Conservation (phyloP, 257 asterid genomes). For the Osmanthus fragrans region DNA sequence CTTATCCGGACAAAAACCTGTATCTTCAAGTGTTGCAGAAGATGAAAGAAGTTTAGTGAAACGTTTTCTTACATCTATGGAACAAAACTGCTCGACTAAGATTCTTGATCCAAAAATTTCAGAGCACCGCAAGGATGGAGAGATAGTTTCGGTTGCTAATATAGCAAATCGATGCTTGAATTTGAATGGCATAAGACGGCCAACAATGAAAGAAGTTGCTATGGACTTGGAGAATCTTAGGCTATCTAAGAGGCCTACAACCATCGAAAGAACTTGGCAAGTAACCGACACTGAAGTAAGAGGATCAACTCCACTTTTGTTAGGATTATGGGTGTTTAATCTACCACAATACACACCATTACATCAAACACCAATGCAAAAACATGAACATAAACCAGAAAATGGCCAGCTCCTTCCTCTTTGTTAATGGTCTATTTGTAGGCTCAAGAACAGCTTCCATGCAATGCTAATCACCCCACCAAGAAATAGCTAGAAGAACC, state of each 20-base stretch:
- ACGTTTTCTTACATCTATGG: conserved; percentile 30
- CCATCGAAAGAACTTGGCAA: conserved; percentile 20
- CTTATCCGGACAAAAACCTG: conserved; percentile 30
- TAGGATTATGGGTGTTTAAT: too few species aligned
- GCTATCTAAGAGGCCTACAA: neutral
- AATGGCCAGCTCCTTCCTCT: too few species aligned
- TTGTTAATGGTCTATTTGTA: too few species aligned
- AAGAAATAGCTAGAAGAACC: too few species aligned
- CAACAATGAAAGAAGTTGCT: conserved; percentile 38
- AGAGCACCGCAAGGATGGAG: conserved; percentile 25
- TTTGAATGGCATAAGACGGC: conserved; percentile 35
- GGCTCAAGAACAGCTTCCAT: too few species aligned
- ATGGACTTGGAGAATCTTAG: conserved; percentile 35
- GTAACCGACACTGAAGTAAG: neutral
- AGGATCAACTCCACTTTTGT: neutral
- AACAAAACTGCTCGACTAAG: neutral
- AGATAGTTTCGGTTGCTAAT: conserved; percentile 23
- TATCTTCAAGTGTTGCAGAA: conserved; percentile 2
- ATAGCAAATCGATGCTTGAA: conserved; percentile 37
- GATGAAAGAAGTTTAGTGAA: conserved; percentile 35
- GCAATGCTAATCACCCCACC: too few species aligned
- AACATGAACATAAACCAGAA: too few species aligned
- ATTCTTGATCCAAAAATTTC: conserved; percentile 30
- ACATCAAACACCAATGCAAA: too few species aligned
- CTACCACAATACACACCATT: too few species aligned